Evolutionary conservation across 495 filamentous ascomycete genomes (phyloP), one percentile per base, ranked within the genome.

Genomic region (Annulohypoxylon nitens): DNA sequence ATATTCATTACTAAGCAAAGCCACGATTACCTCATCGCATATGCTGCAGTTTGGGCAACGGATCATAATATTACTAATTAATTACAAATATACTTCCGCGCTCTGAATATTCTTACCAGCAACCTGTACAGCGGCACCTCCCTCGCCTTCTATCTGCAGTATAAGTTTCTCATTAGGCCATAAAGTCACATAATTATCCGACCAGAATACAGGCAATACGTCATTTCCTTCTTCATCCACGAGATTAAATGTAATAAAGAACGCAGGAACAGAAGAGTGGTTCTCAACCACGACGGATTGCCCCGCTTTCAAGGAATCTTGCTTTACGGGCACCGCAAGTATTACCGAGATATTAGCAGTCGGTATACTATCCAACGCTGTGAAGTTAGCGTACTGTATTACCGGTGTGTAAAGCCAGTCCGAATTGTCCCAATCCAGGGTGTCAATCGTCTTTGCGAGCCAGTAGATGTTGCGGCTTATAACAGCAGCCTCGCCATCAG

Each of bases 401-500:
- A 90, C 86, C 0, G 88, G 89, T 0, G 89, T 91, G 63, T 78
- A 79, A 67, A 85, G 90, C 87, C 88, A 92, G 1, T 80, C 85
- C 7, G 89, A 88, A 0, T 83, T 78, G 0, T 81, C 80, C 88
- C 88, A 90, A 39, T 88, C 80, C 10, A 91, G 71, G 4, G 77
- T 80, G 64, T 91, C 89, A 0, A 80, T 59, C 2, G 79, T 74
- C 7, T 78, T 76, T 8, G 87, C 71, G 0, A 91, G 69, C 90
- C 90, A 91, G 80, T 91, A 92, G 0, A 90, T 85, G 64, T 90
- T 90, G 1, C 88, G 82, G 66, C 88, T 90, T 0, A 90, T 67
- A 4, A 80, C 64, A 0, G 57, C 50, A 0, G 76, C 78, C 2
- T 79, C 66, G 7, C 59, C 74, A 30, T 83, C 76, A 5, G 75